These are phyloP conservation scores for Dissophora globulifera DNA, from an alignment of 192 early-diverging fungal genomes.

Conservation along the genomic window DNA sequence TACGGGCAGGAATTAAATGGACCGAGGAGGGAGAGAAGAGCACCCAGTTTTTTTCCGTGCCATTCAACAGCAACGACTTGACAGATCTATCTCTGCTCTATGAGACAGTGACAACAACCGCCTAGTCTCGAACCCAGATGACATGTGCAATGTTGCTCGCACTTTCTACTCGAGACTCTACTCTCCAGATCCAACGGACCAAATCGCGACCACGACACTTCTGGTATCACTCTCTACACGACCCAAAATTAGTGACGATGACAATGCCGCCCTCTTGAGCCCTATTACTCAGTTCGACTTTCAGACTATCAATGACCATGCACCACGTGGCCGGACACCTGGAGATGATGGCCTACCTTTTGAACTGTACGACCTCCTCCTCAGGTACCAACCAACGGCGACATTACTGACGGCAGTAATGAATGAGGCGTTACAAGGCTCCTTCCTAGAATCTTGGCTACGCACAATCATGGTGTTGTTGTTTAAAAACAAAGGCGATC, in stretches of 20 bases:
- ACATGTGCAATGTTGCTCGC: neutral
- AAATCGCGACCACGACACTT: neutral
- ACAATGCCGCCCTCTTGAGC: neutral
- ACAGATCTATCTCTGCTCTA: neutral
- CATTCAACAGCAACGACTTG: neutral
- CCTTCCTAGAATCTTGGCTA: too few species aligned
- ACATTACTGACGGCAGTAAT: neutral
- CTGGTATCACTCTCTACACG: neutral
- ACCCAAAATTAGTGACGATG: neutral
- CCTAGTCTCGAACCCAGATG: too few species aligned
- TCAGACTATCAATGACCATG: neutral
- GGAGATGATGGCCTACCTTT: slow-evolving; percentile 4
- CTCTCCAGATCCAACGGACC: neutral
- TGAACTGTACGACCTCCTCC: neutral
- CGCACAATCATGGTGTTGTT: slow-evolving; percentile 2
- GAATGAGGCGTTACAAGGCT: too few species aligned
- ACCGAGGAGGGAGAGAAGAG: neutral
- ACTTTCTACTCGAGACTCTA: neutral
- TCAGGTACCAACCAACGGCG: neutral
- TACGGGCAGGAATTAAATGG: neutral
- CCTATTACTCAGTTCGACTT: neutral
- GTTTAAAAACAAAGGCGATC: too few species aligned
- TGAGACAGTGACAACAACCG: too few species aligned
- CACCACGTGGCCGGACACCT: neutral
- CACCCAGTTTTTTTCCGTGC: neutral